A percentile compares a stretch with the other conserved stretches of the same genome.
phyloP scores from a whole-genome alignment of 768 basidiomycete genomes.

The Phaeotremella skinneri region DNA sequence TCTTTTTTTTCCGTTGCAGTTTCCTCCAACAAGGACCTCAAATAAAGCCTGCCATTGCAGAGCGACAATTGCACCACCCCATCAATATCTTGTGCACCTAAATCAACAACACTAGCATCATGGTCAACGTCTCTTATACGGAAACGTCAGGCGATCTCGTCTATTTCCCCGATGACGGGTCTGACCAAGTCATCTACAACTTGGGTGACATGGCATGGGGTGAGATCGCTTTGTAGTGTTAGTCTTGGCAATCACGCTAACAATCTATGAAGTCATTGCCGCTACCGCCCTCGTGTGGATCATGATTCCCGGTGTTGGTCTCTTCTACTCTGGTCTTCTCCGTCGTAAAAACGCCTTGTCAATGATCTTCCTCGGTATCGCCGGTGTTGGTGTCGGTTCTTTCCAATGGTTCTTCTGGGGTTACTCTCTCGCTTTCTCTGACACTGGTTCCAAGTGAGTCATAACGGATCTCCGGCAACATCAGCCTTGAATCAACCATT shows the following conservation, averaged over 20 bases:
- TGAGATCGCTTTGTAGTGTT: conserved; percentile 31
- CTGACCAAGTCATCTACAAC: conserved; percentile 41
- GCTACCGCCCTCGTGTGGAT: conserved; percentile 52
- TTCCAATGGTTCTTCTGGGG: conserved; percentile 75
- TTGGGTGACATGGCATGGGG: conserved; percentile 50
- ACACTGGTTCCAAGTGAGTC: conserved; percentile 52
- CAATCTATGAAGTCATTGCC: conserved; percentile 43
- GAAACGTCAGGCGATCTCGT: conserved; percentile 37
- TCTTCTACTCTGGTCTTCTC: conserved; percentile 52
- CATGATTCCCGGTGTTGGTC: conserved; percentile 52
- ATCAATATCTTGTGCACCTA: background rate
- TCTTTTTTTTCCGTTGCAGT: background rate
- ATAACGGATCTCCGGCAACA: background rate
- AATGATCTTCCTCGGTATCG: conserved; percentile 52
- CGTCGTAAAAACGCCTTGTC: conserved; percentile 55
- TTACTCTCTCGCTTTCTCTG: conserved; percentile 82
- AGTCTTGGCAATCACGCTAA: no score
- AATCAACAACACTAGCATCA: conserved; percentile 10
- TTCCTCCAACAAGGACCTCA: no score
- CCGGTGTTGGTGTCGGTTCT: conserved; percentile 50
- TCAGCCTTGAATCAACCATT: background rate
- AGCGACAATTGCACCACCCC: no score
- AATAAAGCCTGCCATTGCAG: no score
- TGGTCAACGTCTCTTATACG: conserved; percentile 50
- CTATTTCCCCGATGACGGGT: conserved; percentile 36